Base-by-base conservation (phyloP, 140 eudicot genomes). In the Ambrosia hybrid region DNA sequence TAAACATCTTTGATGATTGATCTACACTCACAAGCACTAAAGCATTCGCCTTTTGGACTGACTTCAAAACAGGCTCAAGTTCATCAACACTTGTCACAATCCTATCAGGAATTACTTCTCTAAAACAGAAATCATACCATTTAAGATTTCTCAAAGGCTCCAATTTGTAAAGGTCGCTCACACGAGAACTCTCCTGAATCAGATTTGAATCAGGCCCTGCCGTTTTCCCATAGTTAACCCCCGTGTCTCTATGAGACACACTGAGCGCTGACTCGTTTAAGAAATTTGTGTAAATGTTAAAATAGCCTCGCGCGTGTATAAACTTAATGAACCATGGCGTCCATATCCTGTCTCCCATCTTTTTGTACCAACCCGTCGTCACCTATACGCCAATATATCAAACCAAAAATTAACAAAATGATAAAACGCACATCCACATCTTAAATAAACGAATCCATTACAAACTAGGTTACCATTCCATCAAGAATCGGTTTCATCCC, bases 321-420 rank as follows among this genome's bases (percentile, higher is more conserved):
- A 88, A 94, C 77, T 94, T 88, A 12, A 90, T 94, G 70, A 90
- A 90, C 99, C 99, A 90, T 2, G 99, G 99, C 21, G 97, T 94
- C 97, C 97, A 90, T 73, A 93, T 93, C 75, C 73, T 88, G 57
- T 94, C 97, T 3, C 99, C 99, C 89, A 88, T 72, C 81, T 79
- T 90, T 76, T 81, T 90, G 80, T 94, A 94, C 99, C 99, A 94
- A 34, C 99, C 97, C 0, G 85, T 88, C 56, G 99, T 85, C 67
- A 94, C 97, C 99, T 94, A 76, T 63, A 41, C 37, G 67, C 5
- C 16, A 57, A 58, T 74, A 37, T 36, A 49, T 73, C 26, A 17
- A 58, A 67, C 36, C 17, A 26, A 67, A 58, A 67, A 2, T 43
- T 15, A 73, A 67, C 48, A 34, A 73, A 57, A 56, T 3, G 36